phyloP scores from a whole-genome alignment of 2,329 filamentous ascomycete genomes.

The Capronia epimyces region DNA sequence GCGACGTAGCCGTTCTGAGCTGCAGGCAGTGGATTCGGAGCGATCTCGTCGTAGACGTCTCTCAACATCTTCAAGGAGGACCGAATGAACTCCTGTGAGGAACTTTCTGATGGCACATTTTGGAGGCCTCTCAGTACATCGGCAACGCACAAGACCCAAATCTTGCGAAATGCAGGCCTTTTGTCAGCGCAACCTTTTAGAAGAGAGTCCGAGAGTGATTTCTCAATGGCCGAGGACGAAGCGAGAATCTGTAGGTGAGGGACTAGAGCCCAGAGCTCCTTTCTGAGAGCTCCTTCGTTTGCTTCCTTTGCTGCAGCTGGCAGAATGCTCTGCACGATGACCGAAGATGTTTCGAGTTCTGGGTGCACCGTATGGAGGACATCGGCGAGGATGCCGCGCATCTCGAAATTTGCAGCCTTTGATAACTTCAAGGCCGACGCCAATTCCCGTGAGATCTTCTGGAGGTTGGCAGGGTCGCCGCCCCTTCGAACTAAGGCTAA shows the following conservation, averaged over 20 bases:
- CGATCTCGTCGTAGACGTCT: conserved; percentile 70
- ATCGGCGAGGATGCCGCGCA: conserved; percentile 75
- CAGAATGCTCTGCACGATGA: conserved; percentile 62
- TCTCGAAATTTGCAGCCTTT: conserved; percentile 79
- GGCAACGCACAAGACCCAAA: conserved; percentile 62
- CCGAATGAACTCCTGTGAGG: conserved; percentile 43
- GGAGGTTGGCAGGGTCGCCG: conserved; percentile 53
- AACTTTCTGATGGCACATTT: conserved; percentile 40
- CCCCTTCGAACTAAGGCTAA: conserved; percentile 61
- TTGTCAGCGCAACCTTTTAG: conserved; percentile 82
- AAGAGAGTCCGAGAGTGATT: conserved; percentile 63
- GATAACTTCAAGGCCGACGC: conserved; percentile 71
- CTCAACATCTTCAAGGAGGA: conserved; percentile 47
- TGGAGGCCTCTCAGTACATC: conserved; percentile 19
- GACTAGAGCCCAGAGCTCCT: conserved; percentile 67
- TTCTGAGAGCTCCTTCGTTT: conserved; percentile 73
- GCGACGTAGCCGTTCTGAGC: conserved; percentile 78
- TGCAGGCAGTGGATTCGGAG: conserved; percentile 69
- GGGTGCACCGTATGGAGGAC: conserved; percentile 64
- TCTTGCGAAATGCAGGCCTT: conserved; percentile 65
- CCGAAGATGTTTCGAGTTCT: conserved; percentile 58
- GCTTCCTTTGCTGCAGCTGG: conserved; percentile 73
- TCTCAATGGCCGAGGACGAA: conserved; percentile 58
- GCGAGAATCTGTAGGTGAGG: conserved; percentile 61
- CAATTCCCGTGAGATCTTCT: conserved; percentile 71